Evolutionary conservation across 768 basidiomycete species (phyloP).

Genomic region (Coprinopsis marcescibilis): DNA sequence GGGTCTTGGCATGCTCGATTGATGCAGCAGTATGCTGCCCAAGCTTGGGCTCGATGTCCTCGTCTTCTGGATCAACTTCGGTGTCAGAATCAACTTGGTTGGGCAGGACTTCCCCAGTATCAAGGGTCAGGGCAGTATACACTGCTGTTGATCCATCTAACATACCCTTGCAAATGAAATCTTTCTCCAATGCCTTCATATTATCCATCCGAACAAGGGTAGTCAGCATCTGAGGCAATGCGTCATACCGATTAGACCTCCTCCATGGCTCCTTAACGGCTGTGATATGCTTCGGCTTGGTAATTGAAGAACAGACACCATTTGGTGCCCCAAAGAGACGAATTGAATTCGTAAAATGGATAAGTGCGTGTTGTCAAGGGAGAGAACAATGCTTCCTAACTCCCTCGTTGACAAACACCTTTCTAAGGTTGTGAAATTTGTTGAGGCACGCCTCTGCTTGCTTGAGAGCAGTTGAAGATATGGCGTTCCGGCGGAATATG

Average conservation of each 20-base stretch:
- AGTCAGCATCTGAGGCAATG: conserved; percentile 26
- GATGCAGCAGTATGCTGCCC: no score
- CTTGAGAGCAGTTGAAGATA: conserved; percentile 14
- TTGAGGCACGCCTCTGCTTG: neutral
- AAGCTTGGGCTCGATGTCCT: no score
- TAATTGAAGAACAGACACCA: conserved; percentile 28
- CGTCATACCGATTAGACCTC: conserved; percentile 22
- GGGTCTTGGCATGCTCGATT: no score
- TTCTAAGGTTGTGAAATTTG: neutral
- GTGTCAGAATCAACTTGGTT: no score
- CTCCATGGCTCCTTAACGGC: conserved; percentile 31
- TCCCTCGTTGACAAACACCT: conserved; percentile 9
- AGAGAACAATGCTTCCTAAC: conserved; percentile 19
- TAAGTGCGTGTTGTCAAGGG: conserved; percentile 23
- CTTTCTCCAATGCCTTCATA: conserved; percentile 14
- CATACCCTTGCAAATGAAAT: conserved; percentile 2
- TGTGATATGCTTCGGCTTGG: conserved; percentile 25
- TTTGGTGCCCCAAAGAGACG: conserved; percentile 22
- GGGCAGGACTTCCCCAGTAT: no score
- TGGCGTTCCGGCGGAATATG: conserved; percentile 16
- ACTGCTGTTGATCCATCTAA: conserved; percentile 14
- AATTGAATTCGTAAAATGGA: conserved; percentile 18
- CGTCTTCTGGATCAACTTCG: neutral
- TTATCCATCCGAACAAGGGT: conserved; percentile 23
- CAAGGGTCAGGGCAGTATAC: conserved; percentile 2